These are phyloP conservation scores for Metschnikowia kofuensis DNA, from an alignment of 805 yeast species.

Conservation along the genomic window DNA sequence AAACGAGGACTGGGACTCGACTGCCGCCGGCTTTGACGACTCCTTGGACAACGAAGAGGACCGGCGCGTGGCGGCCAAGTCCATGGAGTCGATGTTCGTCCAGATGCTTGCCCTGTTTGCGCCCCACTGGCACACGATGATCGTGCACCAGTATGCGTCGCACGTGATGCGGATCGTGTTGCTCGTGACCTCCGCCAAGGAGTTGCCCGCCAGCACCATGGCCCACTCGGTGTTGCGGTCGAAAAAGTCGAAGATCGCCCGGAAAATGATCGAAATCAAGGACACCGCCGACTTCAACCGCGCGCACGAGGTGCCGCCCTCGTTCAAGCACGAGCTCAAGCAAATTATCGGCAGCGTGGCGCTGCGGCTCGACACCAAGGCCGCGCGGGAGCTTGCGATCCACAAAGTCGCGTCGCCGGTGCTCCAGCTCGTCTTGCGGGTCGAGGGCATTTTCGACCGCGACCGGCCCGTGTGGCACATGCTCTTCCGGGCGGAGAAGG, in stretches of 20 bases:
- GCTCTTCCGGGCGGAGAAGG: slow-evolving; percentile 50
- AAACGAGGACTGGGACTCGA: too few species aligned
- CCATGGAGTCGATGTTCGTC: slow-evolving; percentile 66
- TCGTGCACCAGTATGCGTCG: slow-evolving; percentile 78
- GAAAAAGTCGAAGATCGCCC: slow-evolving; percentile 80
- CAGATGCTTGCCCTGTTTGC: slow-evolving; percentile 65
- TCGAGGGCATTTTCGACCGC: slow-evolving; percentile 77
- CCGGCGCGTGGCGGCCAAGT: slow-evolving; percentile 36
- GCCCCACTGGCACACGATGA: slow-evolving; percentile 57
- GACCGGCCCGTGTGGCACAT: slow-evolving; percentile 69
- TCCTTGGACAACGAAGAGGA: slow-evolving; percentile 21
- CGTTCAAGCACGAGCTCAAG: slow-evolving; percentile 61
- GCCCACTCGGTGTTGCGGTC: slow-evolving; percentile 75
- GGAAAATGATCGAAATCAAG: slow-evolving; percentile 87
- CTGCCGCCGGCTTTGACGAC: background rate
- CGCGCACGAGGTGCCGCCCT: slow-evolving; percentile 64
- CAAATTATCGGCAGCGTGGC: slow-evolving; percentile 45
- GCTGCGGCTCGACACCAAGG: slow-evolving; percentile 31
- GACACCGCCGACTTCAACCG: slow-evolving; percentile 70
- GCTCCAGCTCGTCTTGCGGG: slow-evolving; percentile 68
- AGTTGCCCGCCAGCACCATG: slow-evolving; percentile 67
- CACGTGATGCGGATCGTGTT: slow-evolving; percentile 78
- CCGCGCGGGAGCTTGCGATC: slow-evolving; percentile 68
- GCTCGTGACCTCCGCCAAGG: slow-evolving; percentile 71
- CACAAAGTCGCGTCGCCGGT: slow-evolving; percentile 87